Evolutionary conservation across 139 green algal genomes (phyloP).

Genomic region (Tetratostichococcus sp.): DNA sequence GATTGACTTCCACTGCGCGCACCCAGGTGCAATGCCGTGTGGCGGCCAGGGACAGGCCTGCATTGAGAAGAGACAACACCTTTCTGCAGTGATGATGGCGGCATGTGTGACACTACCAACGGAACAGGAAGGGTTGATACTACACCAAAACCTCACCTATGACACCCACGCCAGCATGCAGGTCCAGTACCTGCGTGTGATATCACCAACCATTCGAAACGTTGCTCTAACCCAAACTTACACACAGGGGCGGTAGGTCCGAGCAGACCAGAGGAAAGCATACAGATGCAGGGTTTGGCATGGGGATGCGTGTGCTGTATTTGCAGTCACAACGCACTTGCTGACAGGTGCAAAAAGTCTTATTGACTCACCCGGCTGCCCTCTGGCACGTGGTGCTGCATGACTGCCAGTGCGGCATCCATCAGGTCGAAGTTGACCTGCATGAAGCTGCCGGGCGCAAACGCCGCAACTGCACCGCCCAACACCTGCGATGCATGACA

Average conservation of each 20-base stretch:
- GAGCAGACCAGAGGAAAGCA: too few relatives aligned
- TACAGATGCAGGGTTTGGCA: too few relatives aligned
- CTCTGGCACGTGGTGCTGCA: slow-evolving; percentile 30
- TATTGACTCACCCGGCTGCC: not conserved
- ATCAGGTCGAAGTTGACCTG: slow-evolving; percentile 69
- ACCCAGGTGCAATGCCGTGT: slow-evolving; percentile 4
- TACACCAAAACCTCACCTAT: slow-evolving; percentile 27
- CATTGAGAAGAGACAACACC: not conserved
- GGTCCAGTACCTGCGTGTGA: slow-evolving; percentile 39
- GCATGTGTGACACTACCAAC: too few relatives aligned
- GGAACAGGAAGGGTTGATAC: too few relatives aligned
- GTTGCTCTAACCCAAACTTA: too few relatives aligned
- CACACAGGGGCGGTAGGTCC: too few relatives aligned
- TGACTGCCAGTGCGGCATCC: slow-evolving; percentile 32
- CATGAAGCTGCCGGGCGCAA: slow-evolving; percentile 56
- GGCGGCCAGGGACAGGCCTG: slow-evolving; percentile 55
- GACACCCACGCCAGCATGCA: slow-evolving; percentile 74
- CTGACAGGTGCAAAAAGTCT: too few relatives aligned
- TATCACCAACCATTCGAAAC: not conserved
- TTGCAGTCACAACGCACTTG: too few relatives aligned
- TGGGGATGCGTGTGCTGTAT: too few relatives aligned
- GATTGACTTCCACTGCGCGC: slow-evolving; percentile 68
- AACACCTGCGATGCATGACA: slow-evolving; percentile 47
- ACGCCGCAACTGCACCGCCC: slow-evolving; percentile 47
- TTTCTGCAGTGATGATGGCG: too few relatives aligned